These are phyloP conservation scores for Mortierella alpina DNA, from an alignment of 192 early-diverging fungal genomes.

Conservation along the genomic window DNA sequence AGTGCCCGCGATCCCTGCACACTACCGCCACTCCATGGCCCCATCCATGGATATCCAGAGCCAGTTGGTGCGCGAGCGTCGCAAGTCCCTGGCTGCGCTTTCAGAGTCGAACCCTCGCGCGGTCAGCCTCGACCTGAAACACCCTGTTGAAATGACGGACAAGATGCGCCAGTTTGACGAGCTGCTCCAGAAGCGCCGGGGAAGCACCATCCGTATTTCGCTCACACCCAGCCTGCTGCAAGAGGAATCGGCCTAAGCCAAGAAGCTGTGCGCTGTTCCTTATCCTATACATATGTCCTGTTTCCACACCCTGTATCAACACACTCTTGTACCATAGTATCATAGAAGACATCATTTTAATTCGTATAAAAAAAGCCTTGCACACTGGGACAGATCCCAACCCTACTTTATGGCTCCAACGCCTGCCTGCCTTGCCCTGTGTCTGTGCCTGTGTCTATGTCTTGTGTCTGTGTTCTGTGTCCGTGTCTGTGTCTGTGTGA, in stretches of 20 bases:
- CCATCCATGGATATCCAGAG: conserved; percentile 42
- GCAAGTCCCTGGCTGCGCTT: conserved; percentile 44
- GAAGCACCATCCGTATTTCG: conserved; percentile 50
- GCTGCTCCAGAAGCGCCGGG: conserved; percentile 51
- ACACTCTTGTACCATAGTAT: too few species aligned
- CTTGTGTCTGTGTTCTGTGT: too few species aligned
- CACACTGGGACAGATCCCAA: too few species aligned
- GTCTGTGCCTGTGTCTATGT: too few species aligned
- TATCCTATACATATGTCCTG: too few species aligned
- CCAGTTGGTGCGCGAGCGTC: conserved; percentile 40
- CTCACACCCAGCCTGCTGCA: conserved; percentile 48
- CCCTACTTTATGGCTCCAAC: too few species aligned
- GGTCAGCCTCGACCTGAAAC: conserved; percentile 44
- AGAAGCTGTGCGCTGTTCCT: too few species aligned
- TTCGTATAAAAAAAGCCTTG: too few species aligned
- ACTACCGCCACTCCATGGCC: conserved; percentile 49
- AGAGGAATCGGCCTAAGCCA: conserved; percentile 4
- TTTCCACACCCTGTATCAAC: too few species aligned
- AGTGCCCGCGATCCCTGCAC: conserved; percentile 23
- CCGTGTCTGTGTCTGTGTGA: too few species aligned
- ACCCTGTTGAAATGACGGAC: conserved; percentile 44
- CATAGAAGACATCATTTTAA: too few species aligned
- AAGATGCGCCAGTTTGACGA: conserved; percentile 60
- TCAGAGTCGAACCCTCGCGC: conserved; percentile 20
- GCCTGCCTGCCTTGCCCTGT: too few species aligned